Evolutionary conservation across 106 monocot genomes (phyloP), one percentile per base, ranked within the genome.

Genomic region (Allium fistulosum): DNA sequence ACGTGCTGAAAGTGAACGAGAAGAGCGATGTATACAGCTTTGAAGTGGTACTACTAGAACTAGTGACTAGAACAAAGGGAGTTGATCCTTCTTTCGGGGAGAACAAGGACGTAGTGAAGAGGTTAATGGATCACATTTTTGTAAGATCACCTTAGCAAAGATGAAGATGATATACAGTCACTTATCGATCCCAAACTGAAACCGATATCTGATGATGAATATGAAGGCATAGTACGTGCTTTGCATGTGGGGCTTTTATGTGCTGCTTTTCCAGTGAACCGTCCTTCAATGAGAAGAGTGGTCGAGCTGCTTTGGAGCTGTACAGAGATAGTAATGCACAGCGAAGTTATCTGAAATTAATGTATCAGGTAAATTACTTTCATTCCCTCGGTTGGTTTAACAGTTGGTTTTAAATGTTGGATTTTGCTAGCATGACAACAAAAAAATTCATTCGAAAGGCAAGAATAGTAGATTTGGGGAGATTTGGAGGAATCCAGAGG

Each of bases 1-100:
- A 87, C 63, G 79, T 80, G 1, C 11, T 80, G 61, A 87, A 78
- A 77, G 74, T 87, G 69, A 82, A 80, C 59, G 80, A 82, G 74
- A 87, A 87, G 73, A 81, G 73, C 65, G 81, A 81, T 69, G 78
- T 85, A 17, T 85, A 84, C 49, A 76, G 84, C 61, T 80, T 84
- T 17, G 82, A 81, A 7, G 79, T 86, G 51, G 82, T 82, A 49
- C 67, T 82, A 62, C 67, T 82, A n/a, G 87, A 87, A 62, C 71
- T 83, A 14, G 80, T 87, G 28, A 86, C 86, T 3, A 81, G 86
- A 46, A 77, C 47, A 63, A 86, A 49, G 69, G 80, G 79, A 10
- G 55, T 82, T 13, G 83, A 83, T 9, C 56, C 74, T 7, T 57
- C 11, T 6, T 82, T 87, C 15, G 80, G 80, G 5, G 80, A 82